Evolutionary conservation across 176 grass and related monocot species (phyloP).

Genomic region (Tillandsia fasciculata): DNA sequence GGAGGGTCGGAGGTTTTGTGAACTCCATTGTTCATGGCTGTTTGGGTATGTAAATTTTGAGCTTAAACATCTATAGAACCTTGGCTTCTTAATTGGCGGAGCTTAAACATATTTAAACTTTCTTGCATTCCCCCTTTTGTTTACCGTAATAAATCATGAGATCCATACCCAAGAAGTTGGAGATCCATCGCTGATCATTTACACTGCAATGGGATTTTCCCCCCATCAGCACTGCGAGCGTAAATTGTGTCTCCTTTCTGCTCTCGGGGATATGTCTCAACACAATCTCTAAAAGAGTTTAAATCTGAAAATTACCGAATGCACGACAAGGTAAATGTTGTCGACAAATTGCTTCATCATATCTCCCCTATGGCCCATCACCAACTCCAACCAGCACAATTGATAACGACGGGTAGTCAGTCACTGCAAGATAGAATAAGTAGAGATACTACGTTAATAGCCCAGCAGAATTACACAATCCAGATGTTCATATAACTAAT

Average conservation of each 20-base stretch:
- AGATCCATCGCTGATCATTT: constrained; percentile 48
- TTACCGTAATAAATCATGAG: constrained; percentile 30
- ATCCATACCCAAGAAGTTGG: constrained; percentile 53
- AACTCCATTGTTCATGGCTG: constrained; percentile 13
- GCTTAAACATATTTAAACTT: constrained; percentile 23
- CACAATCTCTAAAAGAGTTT: constrained; percentile 60
- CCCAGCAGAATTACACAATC: not conserved
- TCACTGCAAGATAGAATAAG: constrained; percentile 36
- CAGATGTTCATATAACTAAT: too few relatives aligned
- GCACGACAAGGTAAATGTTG: constrained; percentile 50
- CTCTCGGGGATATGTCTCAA: constrained; percentile 15
- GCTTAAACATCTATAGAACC: too few relatives aligned
- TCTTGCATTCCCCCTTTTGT: constrained; percentile 29
- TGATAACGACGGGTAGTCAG: constrained; percentile 57
- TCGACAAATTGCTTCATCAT: constrained; percentile 77
- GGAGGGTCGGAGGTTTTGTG: constrained; percentile 12
- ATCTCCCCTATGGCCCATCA: constrained; percentile 75
- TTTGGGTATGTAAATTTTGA: constrained; percentile 20
- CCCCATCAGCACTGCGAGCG: constrained; percentile 54
- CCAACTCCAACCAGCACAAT: constrained; percentile 81
- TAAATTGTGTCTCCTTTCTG: constrained; percentile 32
- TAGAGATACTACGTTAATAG: constrained; percentile 10
- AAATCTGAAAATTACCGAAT: constrained; percentile 77
- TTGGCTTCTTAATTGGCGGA: constrained; percentile 36
- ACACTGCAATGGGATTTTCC: constrained; percentile 50